Evolutionary conservation across 805 yeast species (phyloP).

Genomic region (Helenozyma rhizophorensis): DNA sequence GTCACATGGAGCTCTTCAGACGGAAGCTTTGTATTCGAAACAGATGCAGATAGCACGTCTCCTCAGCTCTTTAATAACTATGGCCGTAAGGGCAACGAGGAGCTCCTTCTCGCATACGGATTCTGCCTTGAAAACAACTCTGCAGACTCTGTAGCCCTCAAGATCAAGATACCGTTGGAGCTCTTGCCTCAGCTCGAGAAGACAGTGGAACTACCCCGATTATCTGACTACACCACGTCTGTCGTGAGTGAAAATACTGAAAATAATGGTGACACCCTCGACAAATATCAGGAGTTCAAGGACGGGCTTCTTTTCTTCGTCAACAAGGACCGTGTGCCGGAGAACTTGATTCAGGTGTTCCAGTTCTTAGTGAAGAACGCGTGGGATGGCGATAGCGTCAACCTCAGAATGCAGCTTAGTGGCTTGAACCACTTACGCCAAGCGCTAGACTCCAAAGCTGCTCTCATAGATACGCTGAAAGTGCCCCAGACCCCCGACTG

Average conservation of each 20-base stretch:
- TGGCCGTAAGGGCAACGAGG: conserved; percentile 86
- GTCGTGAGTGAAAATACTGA: no score
- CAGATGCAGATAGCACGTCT: conserved; percentile 23
- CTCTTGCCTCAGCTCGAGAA: conserved; percentile 26
- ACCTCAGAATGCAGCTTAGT: conserved; percentile 54
- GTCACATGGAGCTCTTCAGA: conserved; percentile 56
- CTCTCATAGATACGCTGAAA: conserved; percentile 23
- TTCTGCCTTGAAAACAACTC: conserved; percentile 57
- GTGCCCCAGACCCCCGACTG: conserved; percentile 12
- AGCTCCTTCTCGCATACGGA: conserved; percentile 76
- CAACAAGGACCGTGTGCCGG: conserved; percentile 34
- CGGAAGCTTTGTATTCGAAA: conserved; percentile 36
- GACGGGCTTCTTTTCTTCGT: conserved; percentile 40
- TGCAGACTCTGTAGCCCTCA: conserved; percentile 56
- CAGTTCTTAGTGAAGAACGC: conserved; percentile 46
- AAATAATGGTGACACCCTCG: not conserved
- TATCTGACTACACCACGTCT: conserved; percentile 37
- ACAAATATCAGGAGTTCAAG: conserved; percentile 13
- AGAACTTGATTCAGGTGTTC: conserved; percentile 48
- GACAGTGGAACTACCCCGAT: conserved; percentile 30
- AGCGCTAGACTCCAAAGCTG: conserved; percentile 50
- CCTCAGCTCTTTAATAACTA: conserved; percentile 68
- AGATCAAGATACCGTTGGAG: conserved; percentile 48
- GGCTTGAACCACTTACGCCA: conserved; percentile 53
- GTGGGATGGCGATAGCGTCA: conserved; percentile 41